Conservation (phyloP, 805 yeast genomes). For the Monosporozyma yasuniensis region DNA sequence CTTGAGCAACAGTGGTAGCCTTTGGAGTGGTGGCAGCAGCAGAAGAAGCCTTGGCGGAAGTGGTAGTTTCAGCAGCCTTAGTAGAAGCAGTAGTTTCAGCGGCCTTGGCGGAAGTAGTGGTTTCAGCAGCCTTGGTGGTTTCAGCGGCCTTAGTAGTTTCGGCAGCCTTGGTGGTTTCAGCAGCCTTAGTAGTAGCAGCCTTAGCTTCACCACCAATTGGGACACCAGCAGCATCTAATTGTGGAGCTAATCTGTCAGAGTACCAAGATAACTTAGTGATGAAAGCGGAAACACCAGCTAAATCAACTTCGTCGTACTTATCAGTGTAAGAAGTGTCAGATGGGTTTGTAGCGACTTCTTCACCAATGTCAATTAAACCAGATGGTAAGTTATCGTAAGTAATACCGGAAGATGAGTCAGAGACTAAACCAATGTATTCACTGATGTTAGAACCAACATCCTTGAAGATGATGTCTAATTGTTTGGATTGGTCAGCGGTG, state of each 20-base stretch:
- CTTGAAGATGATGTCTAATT: slow-evolving; percentile 15
- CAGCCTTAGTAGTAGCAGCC: slow-evolving; percentile 8
- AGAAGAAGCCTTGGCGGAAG: slow-evolving; percentile 1
- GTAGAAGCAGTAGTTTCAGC: slow-evolving; percentile 5
- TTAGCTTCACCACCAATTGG: slow-evolving; percentile 4
- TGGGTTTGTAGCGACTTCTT: slow-evolving; percentile 21
- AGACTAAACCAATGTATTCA: slow-evolving; percentile 12
- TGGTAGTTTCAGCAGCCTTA: slow-evolving; percentile 4
- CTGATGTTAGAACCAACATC: slow-evolving; percentile 15
- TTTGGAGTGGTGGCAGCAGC: too few species aligned
- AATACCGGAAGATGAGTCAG: slow-evolving; percentile 10
- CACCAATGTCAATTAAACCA: slow-evolving; percentile 17
- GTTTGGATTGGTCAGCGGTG: slow-evolving; percentile 14
- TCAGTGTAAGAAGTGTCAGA: slow-evolving; percentile 28
- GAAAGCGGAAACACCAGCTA: slow-evolving; percentile 19
- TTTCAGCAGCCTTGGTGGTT: slow-evolving; percentile 8
- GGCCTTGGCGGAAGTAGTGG: slow-evolving; percentile 7
- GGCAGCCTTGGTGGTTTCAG: slow-evolving; percentile 7
- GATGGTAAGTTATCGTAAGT: slow-evolving; percentile 14
- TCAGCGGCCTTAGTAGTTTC: slow-evolving; percentile 5
- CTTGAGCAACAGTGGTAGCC: slow-evolving; percentile 2
- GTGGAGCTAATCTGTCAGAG: slow-evolving; percentile 21
- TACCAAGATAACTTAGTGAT: slow-evolving; percentile 32
- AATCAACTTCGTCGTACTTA: slow-evolving; percentile 25
- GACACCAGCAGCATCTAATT: slow-evolving; percentile 7